phyloP scores from a whole-genome alignment of 2,329 filamentous ascomycete species.

The Zasmidium citrigriseum region DNA sequence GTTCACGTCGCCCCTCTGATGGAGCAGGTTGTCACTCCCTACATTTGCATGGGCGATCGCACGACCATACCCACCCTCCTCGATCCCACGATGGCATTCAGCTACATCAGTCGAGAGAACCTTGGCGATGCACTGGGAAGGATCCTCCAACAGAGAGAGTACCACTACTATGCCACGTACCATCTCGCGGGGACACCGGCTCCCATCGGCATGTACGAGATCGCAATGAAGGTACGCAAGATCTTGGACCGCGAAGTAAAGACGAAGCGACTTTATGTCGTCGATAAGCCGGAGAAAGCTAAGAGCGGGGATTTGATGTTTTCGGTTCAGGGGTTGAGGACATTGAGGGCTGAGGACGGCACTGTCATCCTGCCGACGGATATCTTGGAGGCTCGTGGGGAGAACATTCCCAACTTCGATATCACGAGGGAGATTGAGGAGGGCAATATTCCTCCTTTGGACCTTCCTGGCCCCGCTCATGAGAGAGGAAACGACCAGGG shows the following conservation, averaged over 20 bases:
- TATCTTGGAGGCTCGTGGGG: too few species aligned
- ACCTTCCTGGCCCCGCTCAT: too few species aligned
- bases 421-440: too few species aligned
- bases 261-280: not conserved
- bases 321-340: too few species aligned
- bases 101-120: not conserved
- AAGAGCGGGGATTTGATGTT: not conserved
- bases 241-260: not conserved
- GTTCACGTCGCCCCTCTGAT: not conserved
- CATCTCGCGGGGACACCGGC: not conserved
- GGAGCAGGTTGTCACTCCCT: not conserved
- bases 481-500: too few species aligned
- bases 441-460: too few species aligned
- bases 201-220: not conserved
- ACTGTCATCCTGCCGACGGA: too few species aligned
- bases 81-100: not conserved
- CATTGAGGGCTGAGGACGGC: too few species aligned
- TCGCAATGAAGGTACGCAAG: not conserved
- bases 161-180: not conserved
- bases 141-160: not conserved
- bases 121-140: not conserved
- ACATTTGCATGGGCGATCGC: not conserved
- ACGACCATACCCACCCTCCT: not conserved
- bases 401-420: too few species aligned
- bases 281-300: not conserved